A percentile compares a stretch with the other conserved stretches of the same genome.
phyloP scores from a whole-genome alignment of 176 grass and related monocot genomes.

The Carex parvula region DNA sequence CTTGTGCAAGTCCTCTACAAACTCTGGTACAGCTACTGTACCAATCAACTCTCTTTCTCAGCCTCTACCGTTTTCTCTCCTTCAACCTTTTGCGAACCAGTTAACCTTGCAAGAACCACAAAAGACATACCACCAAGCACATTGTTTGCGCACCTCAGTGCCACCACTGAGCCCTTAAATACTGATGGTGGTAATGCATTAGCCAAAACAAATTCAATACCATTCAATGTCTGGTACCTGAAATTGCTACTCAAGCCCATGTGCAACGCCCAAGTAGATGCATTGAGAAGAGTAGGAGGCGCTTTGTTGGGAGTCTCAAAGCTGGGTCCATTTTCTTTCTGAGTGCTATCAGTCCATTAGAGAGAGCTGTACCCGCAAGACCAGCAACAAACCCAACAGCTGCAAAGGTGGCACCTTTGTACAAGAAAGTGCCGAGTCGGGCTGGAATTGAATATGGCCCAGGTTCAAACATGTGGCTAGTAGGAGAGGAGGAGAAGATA shows the following conservation, averaged over 20 bases:
- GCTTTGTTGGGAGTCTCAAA: slow-evolving; percentile 76
- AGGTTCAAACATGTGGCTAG: slow-evolving; percentile 80
- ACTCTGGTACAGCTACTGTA: not conserved
- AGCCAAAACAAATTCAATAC: slow-evolving; percentile 60
- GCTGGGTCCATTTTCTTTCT: slow-evolving; percentile 69
- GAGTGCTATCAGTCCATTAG: slow-evolving; percentile 58
- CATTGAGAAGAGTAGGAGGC: slow-evolving; percentile 72
- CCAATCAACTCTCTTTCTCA: slow-evolving; percentile 59
- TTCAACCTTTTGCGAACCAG: slow-evolving; percentile 62
- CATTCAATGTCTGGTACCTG: slow-evolving; percentile 82
- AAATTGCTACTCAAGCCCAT: slow-evolving; percentile 84
- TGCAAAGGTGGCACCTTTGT: slow-evolving; percentile 67
- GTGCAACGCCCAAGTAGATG: slow-evolving; percentile 68
- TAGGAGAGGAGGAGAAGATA: slow-evolving; percentile 30
- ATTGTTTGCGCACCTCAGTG: slow-evolving; percentile 66
- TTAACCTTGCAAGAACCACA: slow-evolving; percentile 67
- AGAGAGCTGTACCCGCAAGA: slow-evolving; percentile 58
- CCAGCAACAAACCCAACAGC: slow-evolving; percentile 64
- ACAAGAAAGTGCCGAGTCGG: slow-evolving; percentile 49
- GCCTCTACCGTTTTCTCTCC: not conserved
- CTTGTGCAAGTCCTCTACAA: not conserved
- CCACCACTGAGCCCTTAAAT: slow-evolving; percentile 69
- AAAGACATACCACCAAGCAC: slow-evolving; percentile 82
- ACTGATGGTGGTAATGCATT: slow-evolving; percentile 37
- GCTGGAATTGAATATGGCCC: slow-evolving; percentile 58